Evolutionary conservation across 2,329 filamentous ascomycete genomes (phyloP).

Genomic region (Nemania sp.): DNA sequence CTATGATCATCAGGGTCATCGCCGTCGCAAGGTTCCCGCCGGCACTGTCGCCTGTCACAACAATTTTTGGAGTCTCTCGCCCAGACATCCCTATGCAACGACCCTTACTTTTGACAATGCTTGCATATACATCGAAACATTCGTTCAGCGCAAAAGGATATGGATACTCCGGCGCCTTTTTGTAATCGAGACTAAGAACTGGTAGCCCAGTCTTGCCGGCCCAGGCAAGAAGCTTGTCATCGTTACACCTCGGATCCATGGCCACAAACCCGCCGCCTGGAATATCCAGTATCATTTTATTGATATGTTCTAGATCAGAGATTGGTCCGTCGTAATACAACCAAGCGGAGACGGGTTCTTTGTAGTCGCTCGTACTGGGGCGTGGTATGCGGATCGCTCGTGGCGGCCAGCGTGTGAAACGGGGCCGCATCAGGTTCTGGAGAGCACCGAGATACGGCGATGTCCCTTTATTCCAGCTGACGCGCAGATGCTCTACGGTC

Average conservation of each 20-base stretch:
- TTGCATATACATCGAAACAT: constrained; percentile 83
- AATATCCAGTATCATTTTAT: constrained; percentile 82
- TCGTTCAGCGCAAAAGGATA: constrained; percentile 87
- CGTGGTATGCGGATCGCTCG: constrained; percentile 83
- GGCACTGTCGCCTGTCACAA: constrained; percentile 80
- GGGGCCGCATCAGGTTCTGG: constrained; percentile 73
- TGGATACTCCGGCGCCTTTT: constrained; percentile 81
- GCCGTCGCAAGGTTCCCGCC: constrained; percentile 82
- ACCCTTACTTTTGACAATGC: constrained; percentile 72
- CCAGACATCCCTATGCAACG: constrained; percentile 77
- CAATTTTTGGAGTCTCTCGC: constrained; percentile 65
- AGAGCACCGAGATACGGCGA: constrained; percentile 82
- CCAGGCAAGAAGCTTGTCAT: constrained; percentile 94
- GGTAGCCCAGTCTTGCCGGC: constrained; percentile 87
- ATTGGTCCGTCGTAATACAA: constrained; percentile 92
- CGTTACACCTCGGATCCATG: constrained; percentile 92
- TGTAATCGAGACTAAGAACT: constrained; percentile 88
- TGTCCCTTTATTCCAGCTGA: constrained; percentile 94
- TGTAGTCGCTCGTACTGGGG: constrained; percentile 79
- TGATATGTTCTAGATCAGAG: constrained; percentile 74
- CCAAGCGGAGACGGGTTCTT: constrained; percentile 82
- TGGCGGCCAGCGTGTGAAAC: constrained; percentile 79
- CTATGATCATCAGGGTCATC: constrained; percentile 85
- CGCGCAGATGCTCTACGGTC: constrained; percentile 87
- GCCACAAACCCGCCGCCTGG: constrained; percentile 95